These are phyloP conservation scores for Clavariopsis aquatica DNA, from an alignment of 495 filamentous ascomycete species.

Conservation along the genomic window DNA sequence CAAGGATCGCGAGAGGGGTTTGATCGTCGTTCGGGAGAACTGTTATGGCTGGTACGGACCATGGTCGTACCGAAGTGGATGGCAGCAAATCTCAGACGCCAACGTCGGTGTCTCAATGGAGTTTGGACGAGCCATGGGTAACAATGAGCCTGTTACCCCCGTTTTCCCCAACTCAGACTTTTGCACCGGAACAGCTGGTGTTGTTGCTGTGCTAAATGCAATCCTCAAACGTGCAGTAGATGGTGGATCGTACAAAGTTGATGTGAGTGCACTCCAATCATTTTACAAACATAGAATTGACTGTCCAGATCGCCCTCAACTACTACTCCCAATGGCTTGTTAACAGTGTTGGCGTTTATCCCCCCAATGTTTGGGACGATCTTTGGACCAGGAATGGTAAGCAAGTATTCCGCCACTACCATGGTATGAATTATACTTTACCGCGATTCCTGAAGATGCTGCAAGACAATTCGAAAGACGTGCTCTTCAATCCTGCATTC, in stretches of 20 bases:
- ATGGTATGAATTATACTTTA: slow-evolving; percentile 40
- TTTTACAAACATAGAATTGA: neutral
- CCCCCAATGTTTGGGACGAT: slow-evolving; percentile 39
- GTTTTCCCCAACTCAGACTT: slow-evolving; percentile 47
- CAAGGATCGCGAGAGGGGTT: slow-evolving; percentile 49
- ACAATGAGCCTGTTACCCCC: slow-evolving; percentile 45
- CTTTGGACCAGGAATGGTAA: slow-evolving; percentile 41
- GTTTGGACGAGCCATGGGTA: slow-evolving; percentile 45
- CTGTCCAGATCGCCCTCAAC: slow-evolving; percentile 40
- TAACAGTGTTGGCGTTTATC: slow-evolving; percentile 42
- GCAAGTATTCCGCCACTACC: slow-evolving; percentile 42
- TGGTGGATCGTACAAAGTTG: slow-evolving; percentile 43
- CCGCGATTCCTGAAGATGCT: slow-evolving; percentile 40
- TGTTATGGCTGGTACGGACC: slow-evolving; percentile 61
- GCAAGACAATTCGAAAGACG: slow-evolving; percentile 23
- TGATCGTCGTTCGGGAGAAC: slow-evolving; percentile 58
- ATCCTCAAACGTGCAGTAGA: slow-evolving; percentile 38
- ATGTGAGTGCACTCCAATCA: slow-evolving; percentile 34
- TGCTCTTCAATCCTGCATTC: slow-evolving; percentile 40
- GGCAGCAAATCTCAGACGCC: slow-evolving; percentile 60
- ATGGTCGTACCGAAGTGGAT: slow-evolving; percentile 54
- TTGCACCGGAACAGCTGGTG: slow-evolving; percentile 42
- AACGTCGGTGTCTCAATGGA: slow-evolving; percentile 40
- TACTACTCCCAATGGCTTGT: slow-evolving; percentile 47
- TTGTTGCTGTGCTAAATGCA: slow-evolving; percentile 38